Conservation (phyloP, 2,329 filamentous ascomycete species). For the Aaosphaeria pasadenensis region DNA sequence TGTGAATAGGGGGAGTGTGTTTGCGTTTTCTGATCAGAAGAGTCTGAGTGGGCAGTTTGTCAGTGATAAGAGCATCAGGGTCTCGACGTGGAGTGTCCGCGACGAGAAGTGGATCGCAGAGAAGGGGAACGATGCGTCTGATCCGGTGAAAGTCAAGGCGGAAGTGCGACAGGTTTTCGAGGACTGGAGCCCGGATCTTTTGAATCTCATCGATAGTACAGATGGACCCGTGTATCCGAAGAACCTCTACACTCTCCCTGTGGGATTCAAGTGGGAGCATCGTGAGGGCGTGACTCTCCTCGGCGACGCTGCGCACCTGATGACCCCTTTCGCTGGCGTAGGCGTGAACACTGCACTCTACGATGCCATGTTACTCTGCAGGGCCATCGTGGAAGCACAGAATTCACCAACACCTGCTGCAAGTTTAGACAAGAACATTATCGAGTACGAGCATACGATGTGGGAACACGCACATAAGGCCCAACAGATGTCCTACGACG, state of each 20-base stretch:
- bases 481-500: constrained; percentile 41
- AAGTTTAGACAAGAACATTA: constrained; percentile 23
- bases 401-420: constrained; percentile 1
- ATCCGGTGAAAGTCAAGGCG: constrained; percentile 14
- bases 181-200: constrained; percentile 29
- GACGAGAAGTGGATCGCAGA: constrained; percentile 21
- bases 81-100: constrained; percentile 18
- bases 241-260: constrained; percentile 39
- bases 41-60: constrained; percentile 27
- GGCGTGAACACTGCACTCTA: constrained; percentile 39
- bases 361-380: constrained; percentile 33
- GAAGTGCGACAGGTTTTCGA: constrained; percentile 18
- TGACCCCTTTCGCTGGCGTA: constrained; percentile 37
- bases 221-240: constrained; percentile 17
- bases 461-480: constrained; percentile 32
- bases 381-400: constrained; percentile 27
- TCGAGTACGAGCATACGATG: constrained; percentile 37
- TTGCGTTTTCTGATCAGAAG: constrained; percentile 27
- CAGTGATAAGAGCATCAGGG: constrained; percentile 30
- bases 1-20: constrained; percentile 34
- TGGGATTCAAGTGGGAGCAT: constrained; percentile 38
- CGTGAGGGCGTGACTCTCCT: constrained; percentile 37
- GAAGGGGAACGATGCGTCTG: constrained; percentile 15
- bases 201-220: constrained; percentile 19
- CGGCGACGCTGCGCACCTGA: constrained; percentile 42